Evolutionary conservation across 2,329 filamentous ascomycete species (phyloP).

Genomic region (Clarireedia monteithiana): DNA sequence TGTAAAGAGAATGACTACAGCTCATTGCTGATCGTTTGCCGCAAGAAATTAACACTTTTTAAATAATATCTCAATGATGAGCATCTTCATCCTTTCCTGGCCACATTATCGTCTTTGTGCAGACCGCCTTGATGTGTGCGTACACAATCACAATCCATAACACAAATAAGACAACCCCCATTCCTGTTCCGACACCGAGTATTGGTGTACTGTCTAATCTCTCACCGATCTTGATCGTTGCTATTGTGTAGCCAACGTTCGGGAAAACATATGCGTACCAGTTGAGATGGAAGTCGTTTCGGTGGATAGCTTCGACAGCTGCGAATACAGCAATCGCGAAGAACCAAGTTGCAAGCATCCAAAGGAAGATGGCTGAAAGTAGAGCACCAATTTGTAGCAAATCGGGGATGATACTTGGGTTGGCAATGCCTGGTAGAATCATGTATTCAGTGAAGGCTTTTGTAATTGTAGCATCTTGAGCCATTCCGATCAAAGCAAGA

Average conservation of each 20-base stretch:
- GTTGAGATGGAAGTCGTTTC: slow-evolving; percentile 49
- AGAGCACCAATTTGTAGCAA: slow-evolving; percentile 32
- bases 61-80: slow-evolving; percentile 13
- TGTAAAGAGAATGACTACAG: slow-evolving; percentile 5
- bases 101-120: slow-evolving; percentile 28
- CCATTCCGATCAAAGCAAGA: slow-evolving; percentile 62
- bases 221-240: slow-evolving; percentile 46
- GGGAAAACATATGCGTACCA: slow-evolving; percentile 61
- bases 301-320: slow-evolving; percentile 30
- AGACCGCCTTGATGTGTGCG: slow-evolving; percentile 27
- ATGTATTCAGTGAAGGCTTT: slow-evolving; percentile 20
- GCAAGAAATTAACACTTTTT: not conserved
- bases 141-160: slow-evolving; percentile 26
- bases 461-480: slow-evolving; percentile 38
- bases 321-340: slow-evolving; percentile 37
- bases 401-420: slow-evolving; percentile 30
- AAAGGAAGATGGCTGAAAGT: slow-evolving; percentile 49
- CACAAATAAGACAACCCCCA: slow-evolving; percentile 38
- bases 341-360: slow-evolving; percentile 54
- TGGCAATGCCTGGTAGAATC: slow-evolving; percentile 31
- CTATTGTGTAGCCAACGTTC: slow-evolving; percentile 51
- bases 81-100: slow-evolving; percentile 31
- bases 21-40: not conserved
- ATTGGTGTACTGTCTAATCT: slow-evolving; percentile 39
- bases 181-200: slow-evolving; percentile 40